Evolutionary conservation across 495 filamentous ascomycete species (phyloP), one percentile per base, ranked within the genome.

Genomic region (Trichocladium uniseriatum): DNA sequence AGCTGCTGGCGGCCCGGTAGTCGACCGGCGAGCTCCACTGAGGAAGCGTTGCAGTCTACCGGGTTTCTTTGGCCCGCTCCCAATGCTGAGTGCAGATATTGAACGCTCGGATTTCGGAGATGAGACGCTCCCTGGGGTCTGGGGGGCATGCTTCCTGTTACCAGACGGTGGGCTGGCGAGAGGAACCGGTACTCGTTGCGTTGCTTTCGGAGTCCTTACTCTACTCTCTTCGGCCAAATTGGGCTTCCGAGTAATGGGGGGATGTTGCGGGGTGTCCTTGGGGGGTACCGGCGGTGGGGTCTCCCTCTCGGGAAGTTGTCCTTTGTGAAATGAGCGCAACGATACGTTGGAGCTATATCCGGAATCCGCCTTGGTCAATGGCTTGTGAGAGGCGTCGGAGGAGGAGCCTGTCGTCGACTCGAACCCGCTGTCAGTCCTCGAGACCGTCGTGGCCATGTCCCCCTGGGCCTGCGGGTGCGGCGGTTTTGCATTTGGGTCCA

Each of bases 261-360:
- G 20, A 19, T 42, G 1, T 40, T 38, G 27, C 38, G 43, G 16
- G 15, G 19, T 0, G 31, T 66, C 63, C 43, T 68, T 68, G 1
- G 63, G 57, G 1, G 65, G 63, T 0, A 64, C 56, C 1, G 61
- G 61, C 7, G 65, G 64, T 29, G 61, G 55, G 11, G 61, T 45
- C 21, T 58, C 56, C 27, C 52, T 43, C 19, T 52, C 44, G 2
- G 56, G 57, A 0, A 42, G 39, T 40, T 7, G 35, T 39, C 59
- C 60, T 27, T 40, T 11, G 20, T 69, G 65, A 37, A 76, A 68
- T 0, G 73, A 76, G 16, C 69, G 66, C 18, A 75, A 52, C 13
- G 75, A 78, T 4, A 72, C 64, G 43, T 70, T 76, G 6, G 74
- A 78, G 54, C 75, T 75, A 42, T 79, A 79, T 16, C 76, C 76